Evolutionary conservation across 73 alveolate genomes (phyloP), one percentile per base, ranked within the genome.

Genomic region (Blepharisma japonicum): DNA sequence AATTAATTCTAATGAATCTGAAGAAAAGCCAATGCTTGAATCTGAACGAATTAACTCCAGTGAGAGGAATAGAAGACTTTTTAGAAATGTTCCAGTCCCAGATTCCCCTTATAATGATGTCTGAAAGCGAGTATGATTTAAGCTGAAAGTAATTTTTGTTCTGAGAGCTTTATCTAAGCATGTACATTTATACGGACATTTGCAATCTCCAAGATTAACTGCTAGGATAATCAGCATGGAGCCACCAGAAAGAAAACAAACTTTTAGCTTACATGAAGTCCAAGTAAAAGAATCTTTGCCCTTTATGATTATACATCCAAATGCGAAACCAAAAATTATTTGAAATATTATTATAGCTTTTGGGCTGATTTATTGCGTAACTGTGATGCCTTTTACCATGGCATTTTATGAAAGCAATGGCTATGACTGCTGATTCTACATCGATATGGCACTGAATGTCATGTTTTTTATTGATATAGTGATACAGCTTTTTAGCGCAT

Each of bases 401-500:
- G 83, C 91, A 1, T 91, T 77, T 77, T 48, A 82, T 6, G 91
- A 86, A 46, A 61, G 46, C 4, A 55, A 77, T 9, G 71, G 79
- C 25, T 48, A 20, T 47, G 74, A 50, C 25, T 11, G 47, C 47
- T 81, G 91, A 89, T 14, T n/a, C 39, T 46, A 46, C 6, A 23
- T 81, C 6, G 89, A 85, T 71, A 71, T 51, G 6, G 78, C 83
- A 53, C 54, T 88, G 9, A 96, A 92, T 77, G 70, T 90, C 45
- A 68, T 90, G 54, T 92, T 80, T 80, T 80, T 85, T 74, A 56
- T 87, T 42, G 98, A 92, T 83, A 66, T 92, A 46, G 55, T 83
- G 9, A 74, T 92, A 32, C 87, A 86, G 55, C 82, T 92, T 83
- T 76, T 77, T 77, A 83, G 93, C 48, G 92, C 90, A 68, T 90